These are phyloP conservation scores for Trametes elegans DNA, from an alignment of 768 basidiomycete species.

Conservation along the genomic window DNA sequence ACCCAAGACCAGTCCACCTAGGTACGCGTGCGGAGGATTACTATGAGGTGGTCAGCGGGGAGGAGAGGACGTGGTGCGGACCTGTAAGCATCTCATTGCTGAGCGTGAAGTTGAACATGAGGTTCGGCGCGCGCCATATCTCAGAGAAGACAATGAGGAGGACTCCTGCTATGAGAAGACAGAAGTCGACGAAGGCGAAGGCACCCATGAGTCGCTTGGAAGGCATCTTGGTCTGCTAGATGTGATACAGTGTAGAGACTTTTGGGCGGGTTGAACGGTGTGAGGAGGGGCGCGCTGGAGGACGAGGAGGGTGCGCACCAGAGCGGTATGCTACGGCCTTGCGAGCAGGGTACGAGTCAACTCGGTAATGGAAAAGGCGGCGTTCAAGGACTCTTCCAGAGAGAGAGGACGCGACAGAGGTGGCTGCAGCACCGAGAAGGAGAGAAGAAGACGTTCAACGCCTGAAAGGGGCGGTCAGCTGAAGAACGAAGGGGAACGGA, in stretches of 20 bases:
- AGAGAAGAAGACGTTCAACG: conserved; percentile 67
- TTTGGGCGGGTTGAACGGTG: neutral
- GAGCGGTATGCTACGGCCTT: conserved; percentile 16
- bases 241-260: conserved; percentile 26
- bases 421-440: conserved; percentile 43
- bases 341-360: conserved; percentile 20
- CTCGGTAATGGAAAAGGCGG: conserved; percentile 20
- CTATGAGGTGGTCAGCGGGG: neutral
- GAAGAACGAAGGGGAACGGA: conserved; percentile 32
- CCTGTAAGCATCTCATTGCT: conserved; percentile 56
- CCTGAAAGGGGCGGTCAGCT: conserved; percentile 40
- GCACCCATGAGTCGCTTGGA: conserved; percentile 65
- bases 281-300: neutral
- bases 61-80: conserved; percentile 31
- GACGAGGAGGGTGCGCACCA: neutral
- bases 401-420: conserved; percentile 45
- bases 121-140: conserved; percentile 63
- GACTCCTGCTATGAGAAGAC: conserved; percentile 67
- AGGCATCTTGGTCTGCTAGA: conserved; percentile 50
- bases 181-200: conserved; percentile 72
- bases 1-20: conserved; percentile 73
- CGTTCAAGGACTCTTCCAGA: conserved; percentile 45
- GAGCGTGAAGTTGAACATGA: conserved; percentile 75
- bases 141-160: conserved; percentile 67
- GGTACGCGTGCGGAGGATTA: neutral